phyloP scores from a whole-genome alignment of 2,329 filamentous ascomycete species.

The Aureobasidium mangrovei region DNA sequence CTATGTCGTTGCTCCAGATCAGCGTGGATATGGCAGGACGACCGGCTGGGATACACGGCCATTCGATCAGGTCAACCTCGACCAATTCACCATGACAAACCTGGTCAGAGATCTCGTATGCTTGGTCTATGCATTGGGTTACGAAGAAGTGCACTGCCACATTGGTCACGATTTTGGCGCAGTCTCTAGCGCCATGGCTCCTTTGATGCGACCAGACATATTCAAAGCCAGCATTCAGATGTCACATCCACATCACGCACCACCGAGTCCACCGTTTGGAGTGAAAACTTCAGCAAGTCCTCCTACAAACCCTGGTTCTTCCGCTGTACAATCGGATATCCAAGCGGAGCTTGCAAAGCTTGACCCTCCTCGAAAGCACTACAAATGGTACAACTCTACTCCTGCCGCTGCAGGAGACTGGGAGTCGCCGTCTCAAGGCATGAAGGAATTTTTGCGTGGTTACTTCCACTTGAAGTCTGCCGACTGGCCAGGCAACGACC shows the following conservation, averaged over 20 bases:
- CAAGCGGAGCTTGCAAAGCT: conserved; percentile 47
- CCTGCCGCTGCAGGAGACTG: conserved; percentile 40
- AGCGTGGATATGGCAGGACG: conserved; percentile 59
- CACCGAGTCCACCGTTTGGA: conserved; percentile 42
- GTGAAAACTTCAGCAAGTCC: conserved; percentile 23
- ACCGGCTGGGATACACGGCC: conserved; percentile 48
- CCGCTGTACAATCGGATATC: conserved; percentile 34
- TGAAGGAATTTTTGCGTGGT: conserved; percentile 54
- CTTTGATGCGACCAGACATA: conserved; percentile 55
- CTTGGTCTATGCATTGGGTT: conserved; percentile 53
- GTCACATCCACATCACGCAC: conserved; percentile 55
- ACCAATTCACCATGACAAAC: conserved; percentile 48
- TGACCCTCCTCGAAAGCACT: conserved; percentile 55
- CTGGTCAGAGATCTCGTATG: conserved; percentile 55
- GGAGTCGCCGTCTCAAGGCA: conserved; percentile 41
- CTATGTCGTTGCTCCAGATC: conserved; percentile 58
- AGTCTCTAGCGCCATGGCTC: conserved; percentile 50
- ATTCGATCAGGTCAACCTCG: conserved; percentile 46
- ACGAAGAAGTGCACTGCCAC: conserved; percentile 48
- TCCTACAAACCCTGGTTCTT: not conserved
- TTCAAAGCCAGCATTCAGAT: conserved; percentile 55
- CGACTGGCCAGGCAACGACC: conserved; percentile 43
- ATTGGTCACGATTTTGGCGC: conserved; percentile 61
- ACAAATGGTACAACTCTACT: conserved; percentile 58
- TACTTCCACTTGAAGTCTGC: conserved; percentile 63